Evolutionary conservation across 2,329 filamentous ascomycete genomes (phyloP), one percentile per base, ranked within the genome.

Genomic region (Stachybotrys elegans): DNA sequence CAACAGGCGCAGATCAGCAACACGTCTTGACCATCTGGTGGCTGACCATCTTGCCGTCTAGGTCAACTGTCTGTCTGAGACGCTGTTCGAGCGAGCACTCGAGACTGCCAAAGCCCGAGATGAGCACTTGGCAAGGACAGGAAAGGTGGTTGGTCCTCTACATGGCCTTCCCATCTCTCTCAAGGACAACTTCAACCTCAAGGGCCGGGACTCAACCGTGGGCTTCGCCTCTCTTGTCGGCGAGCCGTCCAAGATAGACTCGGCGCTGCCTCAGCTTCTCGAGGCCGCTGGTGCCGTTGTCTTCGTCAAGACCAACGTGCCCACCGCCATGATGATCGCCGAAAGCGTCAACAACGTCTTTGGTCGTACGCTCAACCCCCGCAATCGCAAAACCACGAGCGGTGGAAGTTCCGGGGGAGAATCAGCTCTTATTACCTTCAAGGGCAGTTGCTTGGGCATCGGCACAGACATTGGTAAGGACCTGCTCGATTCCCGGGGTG

Each of bases 281-380:
- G 51, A 53, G 42, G 61, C 64, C 25, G 51, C 51, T 2, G 57
- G 57, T 2, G 58, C 57, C 8, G 51, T 60, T 16, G 29, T 46
- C 29, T 46, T 37, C 27, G 40, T 40, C 17, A 46, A 76, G 60
- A 75, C 73, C 6, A 73, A 69, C 50, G 65, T 75, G 19, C 70
- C 72, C 1, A 80, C 77, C 9, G 75, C 76, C 13, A 76, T 82
- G 69, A 81, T 84, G 78, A 79, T 81, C 39, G 72, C 77, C 22
- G 80, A 83, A 34, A 43, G 6, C 14, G 40, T 45, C 35, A 48
- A 48, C 29, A 45, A 66, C 44, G 56, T 68, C 35, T 55, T 61
- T 11, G 66, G 66, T 1, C 48, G 53, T 6, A 66, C 64, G 0
- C 21, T 54, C 13, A 68, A 68, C 41, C 65, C 66, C 2, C 43